phyloP scores from a whole-genome alignment of 2,329 filamentous ascomycete species.

The Calonectria fujianensis region DNA sequence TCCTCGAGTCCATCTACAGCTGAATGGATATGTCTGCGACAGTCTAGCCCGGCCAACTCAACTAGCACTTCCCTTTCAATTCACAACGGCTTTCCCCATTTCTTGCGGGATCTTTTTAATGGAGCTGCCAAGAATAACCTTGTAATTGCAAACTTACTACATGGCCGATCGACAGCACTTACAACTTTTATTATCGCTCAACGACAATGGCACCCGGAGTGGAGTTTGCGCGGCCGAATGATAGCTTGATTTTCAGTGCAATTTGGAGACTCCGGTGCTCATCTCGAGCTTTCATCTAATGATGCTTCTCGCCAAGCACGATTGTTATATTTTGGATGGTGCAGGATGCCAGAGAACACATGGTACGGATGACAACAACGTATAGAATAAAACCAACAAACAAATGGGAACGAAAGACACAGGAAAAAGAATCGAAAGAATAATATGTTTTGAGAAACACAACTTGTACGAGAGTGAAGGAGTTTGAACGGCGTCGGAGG shows the following conservation, averaged over 20 bases:
- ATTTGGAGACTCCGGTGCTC: background rate
- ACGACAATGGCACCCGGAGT: constrained; percentile 18
- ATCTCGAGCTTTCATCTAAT: background rate
- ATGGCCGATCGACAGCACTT: constrained; percentile 31
- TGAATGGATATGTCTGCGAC: constrained; percentile 52
- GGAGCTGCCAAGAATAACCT: background rate
- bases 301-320: background rate
- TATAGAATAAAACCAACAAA: constrained; percentile 21
- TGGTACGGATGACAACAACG: constrained; percentile 6
- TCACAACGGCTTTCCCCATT: constrained; percentile 39
- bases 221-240: constrained; percentile 14
- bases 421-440: constrained; percentile 8
- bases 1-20: constrained; percentile 84
- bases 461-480: constrained; percentile 16
- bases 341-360: background rate
- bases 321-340: background rate
- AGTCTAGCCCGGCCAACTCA: constrained; percentile 27
- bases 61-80: constrained; percentile 36
- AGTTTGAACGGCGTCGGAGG: constrained; percentile 20
- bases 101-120: constrained; percentile 3
- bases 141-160: constrained; percentile 24
- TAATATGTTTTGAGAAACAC: background rate
- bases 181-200: constrained; percentile 24
- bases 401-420: background rate
- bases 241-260: constrained; percentile 17